Evolutionary conservation across 768 basidiomycete genomes (phyloP), one percentile per base, ranked within the genome.

Genomic region (Termitomyces sp.): DNA sequence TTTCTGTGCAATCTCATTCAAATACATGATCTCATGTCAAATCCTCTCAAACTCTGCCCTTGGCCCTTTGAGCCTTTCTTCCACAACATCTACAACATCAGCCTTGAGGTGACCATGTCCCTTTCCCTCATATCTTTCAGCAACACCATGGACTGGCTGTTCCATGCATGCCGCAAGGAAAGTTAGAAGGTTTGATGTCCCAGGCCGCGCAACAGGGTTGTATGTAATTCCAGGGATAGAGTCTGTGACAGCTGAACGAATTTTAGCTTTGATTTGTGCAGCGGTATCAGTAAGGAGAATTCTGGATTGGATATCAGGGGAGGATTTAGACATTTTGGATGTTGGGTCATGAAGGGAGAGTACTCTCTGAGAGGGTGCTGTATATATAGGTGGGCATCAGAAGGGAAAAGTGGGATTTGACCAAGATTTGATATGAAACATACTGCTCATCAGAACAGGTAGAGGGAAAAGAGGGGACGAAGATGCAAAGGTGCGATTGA

Each of bases 201-300:
- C n/a, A n/a, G n/a, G n/a, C n/a, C n/a, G n/a, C n/a, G 73, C 69
- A 1, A 75, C 73, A 0, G 95, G 93, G 70, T 97, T 93, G 66
- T 88, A 98, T 0, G 89, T 87, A 45, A 97, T 85, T 3, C 86
- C 86, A 0, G 71, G 71, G 12, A 82, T 81, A 0, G 93, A 91
- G 71, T 98, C 96, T 0, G 96, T 98, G 1, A 95, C 90, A 1
- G 96, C 91, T 7, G 79, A 76, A 20, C n/a, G n/a, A n/a, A n/a
- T n/a, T n/a, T n/a, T n/a, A n/a, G n/a, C n/a, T n/a, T n/a, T n/a
- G n/a, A n/a, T n/a, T n/a, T n/a, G n/a, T n/a, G n/a, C n/a, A n/a
- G n/a, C n/a, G n/a, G n/a, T n/a, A n/a, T n/a, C n/a, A n/a, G n/a
- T n/a, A n/a, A n/a, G n/a, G n/a, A n/a, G n/a, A n/a, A n/a, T n/a